These are phyloP conservation scores for Pelargonium cotyledonis DNA, from an alignment of 441 rosid genomes.

Conservation along the genomic window DNA sequence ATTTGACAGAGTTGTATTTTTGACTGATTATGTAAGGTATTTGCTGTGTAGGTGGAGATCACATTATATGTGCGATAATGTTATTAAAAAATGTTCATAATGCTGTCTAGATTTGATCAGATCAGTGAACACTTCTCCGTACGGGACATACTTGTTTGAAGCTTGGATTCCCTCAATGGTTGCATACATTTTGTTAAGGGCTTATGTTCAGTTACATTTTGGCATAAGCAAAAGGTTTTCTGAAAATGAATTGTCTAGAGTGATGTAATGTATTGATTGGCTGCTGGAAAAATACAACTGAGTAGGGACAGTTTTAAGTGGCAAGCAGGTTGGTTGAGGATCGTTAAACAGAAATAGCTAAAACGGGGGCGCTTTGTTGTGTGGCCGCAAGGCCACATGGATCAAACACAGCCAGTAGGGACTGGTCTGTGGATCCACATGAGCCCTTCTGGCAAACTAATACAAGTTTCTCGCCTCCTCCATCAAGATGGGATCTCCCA, in stretches of 20 bases:
- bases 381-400: constrained; percentile 82
- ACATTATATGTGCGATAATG: too few relatives aligned
- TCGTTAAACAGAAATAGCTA: constrained; percentile 41
- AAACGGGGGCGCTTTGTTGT: constrained; percentile 67
- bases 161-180: too few relatives aligned
- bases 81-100: background rate
- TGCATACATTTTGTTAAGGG: too few relatives aligned
- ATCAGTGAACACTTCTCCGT: background rate
- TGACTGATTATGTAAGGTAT: too few relatives aligned
- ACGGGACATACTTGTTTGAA: background rate
- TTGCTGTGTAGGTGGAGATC: too few relatives aligned
- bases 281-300: background rate
- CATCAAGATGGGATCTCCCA: constrained; percentile 45
- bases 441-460: constrained; percentile 59
- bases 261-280: constrained; percentile 6
- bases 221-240: too few relatives aligned
- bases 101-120: background rate
- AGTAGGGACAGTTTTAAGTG: background rate
- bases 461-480: constrained; percentile 53
- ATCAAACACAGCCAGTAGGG: constrained; percentile 38
- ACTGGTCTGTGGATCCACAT: constrained; percentile 43
- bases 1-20: too few relatives aligned
- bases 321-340: constrained; percentile 17
- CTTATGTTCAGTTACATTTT: too few relatives aligned
- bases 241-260: background rate